Conservation (phyloP, 1,284 basidiomycete genomes). For the Ceratobasidium sp. region DNA sequence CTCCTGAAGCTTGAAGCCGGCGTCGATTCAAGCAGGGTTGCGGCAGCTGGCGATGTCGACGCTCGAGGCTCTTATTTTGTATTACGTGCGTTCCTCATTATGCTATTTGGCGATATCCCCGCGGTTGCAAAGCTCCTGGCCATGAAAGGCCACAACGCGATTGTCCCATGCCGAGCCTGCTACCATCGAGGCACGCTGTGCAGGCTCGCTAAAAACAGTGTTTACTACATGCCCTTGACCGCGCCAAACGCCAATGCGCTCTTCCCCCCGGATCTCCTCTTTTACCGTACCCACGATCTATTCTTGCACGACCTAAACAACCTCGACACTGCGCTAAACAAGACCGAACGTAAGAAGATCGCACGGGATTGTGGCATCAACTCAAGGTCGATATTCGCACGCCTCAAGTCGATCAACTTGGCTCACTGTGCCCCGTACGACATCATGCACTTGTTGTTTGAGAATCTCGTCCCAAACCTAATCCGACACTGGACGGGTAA, state of each 20-base stretch:
- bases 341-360: too few species aligned
- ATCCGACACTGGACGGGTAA: slow-evolving; percentile 34
- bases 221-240: slow-evolving; percentile 40
- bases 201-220: not conserved
- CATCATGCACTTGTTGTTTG: slow-evolving; percentile 48
- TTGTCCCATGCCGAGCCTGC: slow-evolving; percentile 45
- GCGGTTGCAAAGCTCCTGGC: slow-evolving; percentile 41
- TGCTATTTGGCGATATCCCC: slow-evolving; percentile 45
- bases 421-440: slow-evolving; percentile 39
- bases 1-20: slow-evolving; percentile 42
- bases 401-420: slow-evolving; percentile 17
- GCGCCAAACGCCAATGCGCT: not conserved
- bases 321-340: too few species aligned
- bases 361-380: not conserved
- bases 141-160: slow-evolving; percentile 46
- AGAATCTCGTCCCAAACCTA: slow-evolving; percentile 46
- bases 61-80: not conserved
- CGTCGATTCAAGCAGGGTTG: not conserved
- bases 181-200: slow-evolving; percentile 17
- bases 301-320: slow-evolving; percentile 5
- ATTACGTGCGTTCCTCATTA: slow-evolving; percentile 38
- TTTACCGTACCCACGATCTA: slow-evolving; percentile 11
- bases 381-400: slow-evolving; percentile 26
- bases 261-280: not conserved
- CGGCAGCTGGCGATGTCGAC: not conserved